Base-by-base conservation (phyloP, 2,329 filamentous ascomycete genomes). In the Aspergillus pseudoterreus region DNA sequence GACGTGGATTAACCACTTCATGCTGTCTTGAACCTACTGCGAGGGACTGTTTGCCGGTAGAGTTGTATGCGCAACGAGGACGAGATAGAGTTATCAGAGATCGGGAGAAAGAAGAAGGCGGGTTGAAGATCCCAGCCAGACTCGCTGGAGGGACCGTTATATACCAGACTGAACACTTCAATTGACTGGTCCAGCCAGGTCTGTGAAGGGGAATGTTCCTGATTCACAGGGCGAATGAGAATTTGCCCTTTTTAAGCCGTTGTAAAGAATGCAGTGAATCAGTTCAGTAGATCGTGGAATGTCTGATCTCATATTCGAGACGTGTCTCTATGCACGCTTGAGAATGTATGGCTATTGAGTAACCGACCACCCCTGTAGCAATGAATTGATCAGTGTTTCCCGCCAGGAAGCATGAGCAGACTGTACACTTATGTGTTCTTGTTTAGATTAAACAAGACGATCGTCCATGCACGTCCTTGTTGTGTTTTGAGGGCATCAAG, bases 1-100 rank as follows among this genome's bases (percentile, higher is more conserved):
- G 41, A 57, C 49, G 57, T 47, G 49, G 48, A 53, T 30, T 52
- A 57, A 27, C 38, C 52, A 54, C 50, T 52, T 59, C 59, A 57
- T 63, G 47, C 12, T 36, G 9, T 21, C 2, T 35, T 15, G 32
- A 36, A 30, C 27, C 27, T 30, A 30, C 27, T 30, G 27, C 27
- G 27, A 30, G 24, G 24, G 27, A 30, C 10, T 30, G 27, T 30
- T 10, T 30, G 27, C 27, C 8, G 10, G 27, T 11, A 30, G 10
- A 4, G 6, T 10, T 30, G 27, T 30, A 30, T 30, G 27, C 27
- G 27, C 27, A 10, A 30, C 8, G 8, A 30, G 27, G 27, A 30
- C 27, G 8, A 11, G 2, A 30, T 30, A 30, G 27, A 9, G 27
- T 30, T 30, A 30, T 30, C 27, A 30, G 27, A 30, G 27, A 30